Evolutionary conservation across 164 flowering plant species (phyloP), one percentile per base, ranked within the genome.

Genomic region (Vitis labrusca): DNA sequence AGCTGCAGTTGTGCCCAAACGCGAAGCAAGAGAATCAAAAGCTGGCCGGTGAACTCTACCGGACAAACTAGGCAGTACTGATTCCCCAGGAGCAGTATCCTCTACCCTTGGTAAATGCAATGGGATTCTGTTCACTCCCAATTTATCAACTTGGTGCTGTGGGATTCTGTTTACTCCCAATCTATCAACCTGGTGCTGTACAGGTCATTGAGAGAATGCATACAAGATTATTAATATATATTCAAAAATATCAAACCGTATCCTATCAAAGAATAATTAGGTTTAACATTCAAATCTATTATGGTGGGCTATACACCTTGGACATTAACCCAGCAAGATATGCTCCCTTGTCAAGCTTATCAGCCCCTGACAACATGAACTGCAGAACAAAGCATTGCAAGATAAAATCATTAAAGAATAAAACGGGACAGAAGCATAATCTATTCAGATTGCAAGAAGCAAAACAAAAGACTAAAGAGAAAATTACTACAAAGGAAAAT

Each of bases 331-430:
- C 70, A 48, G 77, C 67, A 47, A 83, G 74, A 59, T 68, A 78
- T 73, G 74, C 76, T 57, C 82, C 78, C 66, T 83, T 83, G 60
- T 78, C 47, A 53, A 54, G 69, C 66, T 23, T 60, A 29, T 76
- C 79, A 16, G 80, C 73, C 64, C 76, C 80, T 48, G 85, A 79
- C 52, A 79, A 63, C 82, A 82, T 72, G 74, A 79, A 79, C 82
- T 79, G 64, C 63, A 69, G 56, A 62, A 30, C 55, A 68, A 66
- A 54, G 30, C 16, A 15, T 23, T 4, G 57, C 32, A 65, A 23
- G 49, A 59, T 9, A 12, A 23, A 50, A 47, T 55, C 6, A 19
- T 30, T 29, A 54, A 30, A 23, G 6, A 13, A 68, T 27, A 61
- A 60, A 37, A 52, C 5, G 55, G n/a, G 55, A 1, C 55, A 52